Conservation (phyloP, 2,329 filamentous ascomycete species). For the Penicillium aurantiogriseum region DNA sequence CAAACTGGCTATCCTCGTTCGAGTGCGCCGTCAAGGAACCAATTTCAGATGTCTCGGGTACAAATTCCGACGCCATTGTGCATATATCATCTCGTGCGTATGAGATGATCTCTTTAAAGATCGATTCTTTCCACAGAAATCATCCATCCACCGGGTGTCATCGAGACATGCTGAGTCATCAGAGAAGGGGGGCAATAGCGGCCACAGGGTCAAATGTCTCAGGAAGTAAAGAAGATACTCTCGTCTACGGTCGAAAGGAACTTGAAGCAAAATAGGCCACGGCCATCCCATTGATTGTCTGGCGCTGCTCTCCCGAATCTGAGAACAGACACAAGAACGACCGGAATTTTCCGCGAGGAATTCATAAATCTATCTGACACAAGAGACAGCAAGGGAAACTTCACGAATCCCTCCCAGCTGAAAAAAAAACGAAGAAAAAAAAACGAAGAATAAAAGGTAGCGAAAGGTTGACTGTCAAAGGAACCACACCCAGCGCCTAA, state of each 20-base stretch:
- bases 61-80: constrained; percentile 21
- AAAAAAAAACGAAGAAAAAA: neutral
- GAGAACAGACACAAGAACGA: constrained; percentile 5
- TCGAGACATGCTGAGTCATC: neutral
- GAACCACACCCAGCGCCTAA: constrained; percentile 19
- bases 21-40: constrained; percentile 45
- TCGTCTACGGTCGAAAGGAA: neutral
- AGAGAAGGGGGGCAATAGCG: neutral
- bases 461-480: neutral
- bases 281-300: constrained; percentile 9
- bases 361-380: constrained; percentile 24
- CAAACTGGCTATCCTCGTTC: constrained; percentile 50
- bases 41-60: constrained; percentile 37
- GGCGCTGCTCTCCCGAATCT: constrained; percentile 2
- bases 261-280: constrained; percentile 3
- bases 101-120: neutral
- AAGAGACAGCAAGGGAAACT: neutral
- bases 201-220: neutral
- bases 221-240: neutral
- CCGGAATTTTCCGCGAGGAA: constrained; percentile 16
- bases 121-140: neutral
- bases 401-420: constrained; percentile 15
- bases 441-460: neutral
- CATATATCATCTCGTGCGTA: neutral
- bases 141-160: neutral